These are phyloP conservation scores for Maudiozyma serrabonitensis DNA, from an alignment of 805 yeast species.

Conservation along the genomic window DNA sequence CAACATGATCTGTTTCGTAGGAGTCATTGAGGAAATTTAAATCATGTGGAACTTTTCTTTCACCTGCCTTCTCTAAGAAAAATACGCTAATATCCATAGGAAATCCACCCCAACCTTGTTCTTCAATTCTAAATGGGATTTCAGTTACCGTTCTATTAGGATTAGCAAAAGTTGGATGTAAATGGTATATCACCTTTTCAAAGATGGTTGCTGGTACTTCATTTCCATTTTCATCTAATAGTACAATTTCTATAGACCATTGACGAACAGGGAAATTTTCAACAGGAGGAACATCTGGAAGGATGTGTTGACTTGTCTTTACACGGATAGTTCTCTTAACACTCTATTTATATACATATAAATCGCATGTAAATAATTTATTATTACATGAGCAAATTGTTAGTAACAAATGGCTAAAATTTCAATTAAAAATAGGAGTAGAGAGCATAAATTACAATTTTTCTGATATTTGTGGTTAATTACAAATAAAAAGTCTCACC, in stretches of 20 bases:
- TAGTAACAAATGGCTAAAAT: too few species aligned
- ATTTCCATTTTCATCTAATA: conserved; percentile 72
- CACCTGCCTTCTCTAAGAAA: conserved; percentile 83
- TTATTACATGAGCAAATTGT: too few species aligned
- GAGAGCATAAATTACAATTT: too few species aligned
- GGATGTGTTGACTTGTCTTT: conserved; percentile 75
- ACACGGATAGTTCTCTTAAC: conserved; percentile 82
- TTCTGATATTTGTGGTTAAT: too few species aligned
- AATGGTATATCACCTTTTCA: conserved; percentile 85
- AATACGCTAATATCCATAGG: conserved; percentile 75
- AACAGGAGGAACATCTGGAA: conserved; percentile 75
- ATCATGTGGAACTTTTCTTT: conserved; percentile 78
- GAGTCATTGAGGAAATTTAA: conserved; percentile 73
- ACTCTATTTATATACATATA: conserved; percentile 18
- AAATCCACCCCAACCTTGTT: conserved; percentile 98
- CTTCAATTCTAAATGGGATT: conserved; percentile 80
- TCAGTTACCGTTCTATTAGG: conserved; percentile 75
- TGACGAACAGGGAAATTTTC: conserved; percentile 90
- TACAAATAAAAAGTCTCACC: too few species aligned
- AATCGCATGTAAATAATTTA: not conserved
- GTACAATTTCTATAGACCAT: conserved; percentile 74
- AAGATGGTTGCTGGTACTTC: conserved; percentile 83
- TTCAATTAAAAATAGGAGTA: too few species aligned
- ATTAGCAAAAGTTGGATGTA: conserved; percentile 91
- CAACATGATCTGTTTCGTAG: conserved; percentile 68